Evolutionary conservation across 495 filamentous ascomycete genomes (phyloP), one percentile per base, ranked within the genome.

Genomic region (Lasiosphaeria hispida): DNA sequence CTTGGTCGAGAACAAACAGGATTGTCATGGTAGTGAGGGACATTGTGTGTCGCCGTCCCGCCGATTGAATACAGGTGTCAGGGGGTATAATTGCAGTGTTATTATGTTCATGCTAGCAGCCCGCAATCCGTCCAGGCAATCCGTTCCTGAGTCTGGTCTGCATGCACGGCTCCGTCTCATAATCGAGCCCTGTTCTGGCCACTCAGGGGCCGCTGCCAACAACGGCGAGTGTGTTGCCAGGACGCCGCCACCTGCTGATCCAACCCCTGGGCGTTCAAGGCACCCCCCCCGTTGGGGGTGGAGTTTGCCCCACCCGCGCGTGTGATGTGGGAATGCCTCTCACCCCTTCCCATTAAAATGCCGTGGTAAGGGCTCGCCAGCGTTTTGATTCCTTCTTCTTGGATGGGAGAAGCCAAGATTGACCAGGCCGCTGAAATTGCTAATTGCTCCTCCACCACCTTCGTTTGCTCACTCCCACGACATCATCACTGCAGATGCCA

Each of bases 271-370:
- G 43, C 43, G 43, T 45, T 23, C 10, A 52, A 18, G 8, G 36
- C n/a, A 8, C n/a, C 10, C 33, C 23, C 18, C 15, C 49, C 49
- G 40, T 19, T 52, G 7, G 36, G 3, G 15, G 10, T 8, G 13
- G 11, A 10, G 11, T 5, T 10, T 15, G n/a, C n/a, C 49, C 49
- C 38, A 14, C 14, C 15, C 13, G 30, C 49, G 35, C 49, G 35
- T 10, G 15, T 23, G 33, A 50, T 53, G 57, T 60, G 61, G 55
- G 53, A 50, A 48, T 30, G 17, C 9, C 48, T 30, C 23, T 44
- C 48, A 55, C 63, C 53, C 54, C 49, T 59, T 60, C 50, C 59
- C 62, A 59, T 62, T 62, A 59, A 63, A 61, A 61, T 53, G 54
- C 62, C 48, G 58, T 42, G 17, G 59, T 56, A 42, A 60, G 48